Evolutionary conservation across 2,329 filamentous ascomycete genomes (phyloP).

Genomic region (Aciculosporium take): DNA sequence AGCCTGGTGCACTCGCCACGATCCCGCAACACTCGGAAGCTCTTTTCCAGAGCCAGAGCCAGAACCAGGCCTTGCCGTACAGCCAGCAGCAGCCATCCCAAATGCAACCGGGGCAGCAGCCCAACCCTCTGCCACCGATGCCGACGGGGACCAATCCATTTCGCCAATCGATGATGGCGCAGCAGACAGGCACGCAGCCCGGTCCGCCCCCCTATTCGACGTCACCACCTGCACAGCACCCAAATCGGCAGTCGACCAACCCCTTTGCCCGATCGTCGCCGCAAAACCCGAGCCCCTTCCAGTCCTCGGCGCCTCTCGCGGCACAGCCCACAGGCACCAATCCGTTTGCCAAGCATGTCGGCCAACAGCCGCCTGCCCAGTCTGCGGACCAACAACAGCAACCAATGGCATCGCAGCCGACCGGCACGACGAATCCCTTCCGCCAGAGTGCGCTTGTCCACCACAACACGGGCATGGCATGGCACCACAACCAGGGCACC

Average conservation of each 20-base stretch:
- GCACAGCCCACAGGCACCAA: conserved; percentile 43
- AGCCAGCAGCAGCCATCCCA: conserved; percentile 11
- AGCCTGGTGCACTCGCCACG: conserved; percentile 35
- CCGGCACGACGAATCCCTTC: conserved; percentile 89
- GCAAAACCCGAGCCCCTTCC: conserved; percentile 20
- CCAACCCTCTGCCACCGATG: conserved; percentile 27
- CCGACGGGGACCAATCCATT: conserved; percentile 68
- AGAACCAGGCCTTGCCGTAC: conserved; percentile 12
- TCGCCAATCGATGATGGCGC: conserved; percentile 72
- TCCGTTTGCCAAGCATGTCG: conserved; percentile 38
- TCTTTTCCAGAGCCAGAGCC: conserved; percentile 34
- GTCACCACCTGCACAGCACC: conserved; percentile 27
- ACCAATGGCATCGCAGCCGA: conserved; percentile 57
- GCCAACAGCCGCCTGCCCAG: conserved; percentile 13
- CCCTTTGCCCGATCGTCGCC: conserved; percentile 62
- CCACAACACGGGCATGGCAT: conserved; percentile 73
- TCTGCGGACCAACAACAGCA: conserved; percentile 31
- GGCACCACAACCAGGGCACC: conserved; percentile 66
- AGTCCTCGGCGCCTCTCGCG: conserved; percentile 25
- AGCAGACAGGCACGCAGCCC: conserved; percentile 33
- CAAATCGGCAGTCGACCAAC: conserved; percentile 59
- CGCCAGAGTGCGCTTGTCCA: conserved; percentile 82
- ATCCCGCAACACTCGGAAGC: conserved; percentile 44
- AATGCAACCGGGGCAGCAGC: conserved; percentile 25
- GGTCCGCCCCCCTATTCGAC: conserved; percentile 20